These are phyloP conservation scores for Asclepias syriaca DNA, from an alignment of 257 asterid species.

Conservation along the genomic window DNA sequence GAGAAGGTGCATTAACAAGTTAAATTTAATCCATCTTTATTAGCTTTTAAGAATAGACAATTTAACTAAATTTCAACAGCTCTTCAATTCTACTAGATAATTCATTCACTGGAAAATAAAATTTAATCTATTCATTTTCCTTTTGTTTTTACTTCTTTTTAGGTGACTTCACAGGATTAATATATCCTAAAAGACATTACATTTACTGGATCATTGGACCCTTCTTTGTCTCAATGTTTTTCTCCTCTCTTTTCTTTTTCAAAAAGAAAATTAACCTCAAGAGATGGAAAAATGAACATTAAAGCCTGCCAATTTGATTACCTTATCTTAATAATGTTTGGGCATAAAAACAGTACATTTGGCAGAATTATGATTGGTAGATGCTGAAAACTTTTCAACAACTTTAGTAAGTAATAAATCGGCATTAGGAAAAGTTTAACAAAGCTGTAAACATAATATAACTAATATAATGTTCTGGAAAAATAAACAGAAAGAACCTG, in stretches of 20 bases:
- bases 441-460: not conserved
- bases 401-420: not conserved
- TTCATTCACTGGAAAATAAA: not conserved
- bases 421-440: not conserved
- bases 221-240: not conserved
- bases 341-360: not conserved
- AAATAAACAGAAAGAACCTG: slow-evolving; percentile 41
- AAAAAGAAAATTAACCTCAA: not conserved
- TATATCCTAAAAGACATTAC: not conserved
- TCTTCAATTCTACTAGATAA: not conserved
- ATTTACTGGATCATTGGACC: not conserved
- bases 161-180: not conserved
- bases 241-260: not conserved
- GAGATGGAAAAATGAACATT: not conserved
- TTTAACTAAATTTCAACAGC: too few relatives aligned
- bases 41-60: too few relatives aligned
- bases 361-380: not conserved
- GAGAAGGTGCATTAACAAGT: too few relatives aligned
- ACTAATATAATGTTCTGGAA: not conserved
- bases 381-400: not conserved
- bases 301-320: not conserved
- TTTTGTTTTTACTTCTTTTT: not conserved
- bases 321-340: not conserved
- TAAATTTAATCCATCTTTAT: too few relatives aligned
- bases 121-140: not conserved